These are phyloP conservation scores for Fagus crenata DNA, from an alignment of 306 rosid genomes.

Conservation along the genomic window DNA sequence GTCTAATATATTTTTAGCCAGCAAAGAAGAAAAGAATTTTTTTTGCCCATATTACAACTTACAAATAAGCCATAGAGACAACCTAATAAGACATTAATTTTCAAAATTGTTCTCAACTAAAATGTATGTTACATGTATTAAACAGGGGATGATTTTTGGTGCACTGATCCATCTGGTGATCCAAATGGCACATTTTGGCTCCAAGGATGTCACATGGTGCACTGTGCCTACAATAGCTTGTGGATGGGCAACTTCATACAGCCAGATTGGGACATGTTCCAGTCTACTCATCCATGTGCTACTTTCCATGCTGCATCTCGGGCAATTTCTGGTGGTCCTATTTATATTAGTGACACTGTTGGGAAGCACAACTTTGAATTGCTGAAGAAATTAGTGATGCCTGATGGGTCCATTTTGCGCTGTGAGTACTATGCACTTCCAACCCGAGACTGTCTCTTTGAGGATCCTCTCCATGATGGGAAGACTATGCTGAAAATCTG, in stretches of 20 bases:
- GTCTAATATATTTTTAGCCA: too few relatives aligned
- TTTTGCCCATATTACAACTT: too few relatives aligned
- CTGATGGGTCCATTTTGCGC: conserved; percentile 87
- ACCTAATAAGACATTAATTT: neutral
- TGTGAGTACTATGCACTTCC: conserved; percentile 84
- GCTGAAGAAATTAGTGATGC: conserved; percentile 66
- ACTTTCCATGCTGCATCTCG: conserved; percentile 92
- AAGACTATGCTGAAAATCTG: conserved; percentile 90
- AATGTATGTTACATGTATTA: neutral
- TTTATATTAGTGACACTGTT: conserved; percentile 75
- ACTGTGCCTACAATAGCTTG: conserved; percentile 85
- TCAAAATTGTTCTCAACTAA: neutral
- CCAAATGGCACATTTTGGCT: conserved; percentile 93
- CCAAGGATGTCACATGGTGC: conserved; percentile 99
- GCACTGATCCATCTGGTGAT: conserved; percentile 87
- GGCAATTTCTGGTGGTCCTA: conserved; percentile 95
- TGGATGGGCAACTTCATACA: conserved; percentile 98
- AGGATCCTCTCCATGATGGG: conserved; percentile 91
- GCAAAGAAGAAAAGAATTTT: too few relatives aligned
- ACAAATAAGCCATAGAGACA: too few relatives aligned
- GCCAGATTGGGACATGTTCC: conserved; percentile 99
- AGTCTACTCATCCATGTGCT: conserved; percentile 91
- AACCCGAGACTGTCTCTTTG: conserved; percentile 74
- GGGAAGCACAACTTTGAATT: conserved; percentile 82
- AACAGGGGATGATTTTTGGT: conserved; percentile 96